These are phyloP conservation scores for Amaranthus cruentus DNA, from an alignment of 148 eudicot genomes.

Conservation along the genomic window DNA sequence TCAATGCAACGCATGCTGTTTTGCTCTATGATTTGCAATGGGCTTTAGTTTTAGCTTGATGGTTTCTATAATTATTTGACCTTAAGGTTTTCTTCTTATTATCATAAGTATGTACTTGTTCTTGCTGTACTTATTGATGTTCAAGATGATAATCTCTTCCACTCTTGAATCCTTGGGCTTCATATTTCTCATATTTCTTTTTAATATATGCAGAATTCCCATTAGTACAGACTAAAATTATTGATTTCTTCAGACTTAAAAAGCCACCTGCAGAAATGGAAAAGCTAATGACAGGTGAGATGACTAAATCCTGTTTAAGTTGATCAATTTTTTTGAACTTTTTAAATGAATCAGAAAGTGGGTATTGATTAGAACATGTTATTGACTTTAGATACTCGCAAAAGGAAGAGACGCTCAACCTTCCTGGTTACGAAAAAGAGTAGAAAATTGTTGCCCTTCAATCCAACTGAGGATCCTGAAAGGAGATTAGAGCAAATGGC, in stretches of 20 bases:
- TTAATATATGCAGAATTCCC: constrained; percentile 54
- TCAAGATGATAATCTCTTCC: too few species aligned
- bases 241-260: constrained; percentile 88
- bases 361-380: not conserved
- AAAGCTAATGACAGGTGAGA: constrained; percentile 46
- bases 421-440: constrained; percentile 57
- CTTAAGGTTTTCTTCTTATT: too few species aligned
- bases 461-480: constrained; percentile 57
- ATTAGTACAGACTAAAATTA: constrained; percentile 81
- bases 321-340: not conserved
- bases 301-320: not conserved
- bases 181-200: not conserved
- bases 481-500: constrained; percentile 87
- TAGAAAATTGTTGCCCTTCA: constrained; percentile 76
- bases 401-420: constrained; percentile 54
- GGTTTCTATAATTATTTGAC: too few species aligned
- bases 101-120: too few species aligned
- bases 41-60: too few species aligned
- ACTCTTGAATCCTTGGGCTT: not conserved
- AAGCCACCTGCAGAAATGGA: constrained; percentile 38
- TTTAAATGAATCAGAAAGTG: not conserved
- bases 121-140: too few species aligned
- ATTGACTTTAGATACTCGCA: constrained; percentile 38
- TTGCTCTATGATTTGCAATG: too few species aligned
- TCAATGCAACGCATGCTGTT: too few species aligned